Evolutionary conservation across 2,329 filamentous ascomycete species (phyloP), one percentile per base, ranked within the genome.

Genomic region (Aspergillus hiratsukae): DNA sequence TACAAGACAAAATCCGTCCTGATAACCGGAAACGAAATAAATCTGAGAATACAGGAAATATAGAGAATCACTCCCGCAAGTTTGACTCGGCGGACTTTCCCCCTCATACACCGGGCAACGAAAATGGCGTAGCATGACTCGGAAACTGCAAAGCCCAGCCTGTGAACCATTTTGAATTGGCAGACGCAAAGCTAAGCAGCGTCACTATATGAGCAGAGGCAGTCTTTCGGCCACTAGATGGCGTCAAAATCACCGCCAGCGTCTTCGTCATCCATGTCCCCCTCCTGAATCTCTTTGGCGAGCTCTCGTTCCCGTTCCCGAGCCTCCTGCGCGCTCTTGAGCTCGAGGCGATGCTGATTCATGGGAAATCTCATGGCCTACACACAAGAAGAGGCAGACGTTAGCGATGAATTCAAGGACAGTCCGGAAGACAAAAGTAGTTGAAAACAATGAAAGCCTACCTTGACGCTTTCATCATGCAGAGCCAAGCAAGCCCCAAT

Each of bases 311-410:
- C 94, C 21, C 94, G 84, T 75, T 99, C 94, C 51, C 94, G 85
- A n/a, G 94, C 94, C 77, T 99, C 95, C 75, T 97, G 93, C 0
- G 94, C 94, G 68, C 96, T 97, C 84, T 97, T 97, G 55, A 99
- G 83, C 77, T 99, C 94, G 55, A 97, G 82, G 19, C 94, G 86
- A 77, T 99, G 94, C 76, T 97, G 94, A 80, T 99, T 97, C 93
- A 97, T 97, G 2, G 94, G 94, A 78, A 97, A 99, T 54, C 94
- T 87, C 94, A 99, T 99, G 27, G 94, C 93, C 90, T 93, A 58
- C 11, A 25, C 41, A 55, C 3, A 48, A 48, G 10, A 6, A 59
- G 3, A 49, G 54, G 17, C 19, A 53, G 53, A 51, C 59, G 49
- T 76, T 69, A 77, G 67, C 49, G 31, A 37, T 37, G 31, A 37